phyloP scores from a whole-genome alignment of 1,139 yeast genomes.

The Nakaseomyces sp. region DNA sequence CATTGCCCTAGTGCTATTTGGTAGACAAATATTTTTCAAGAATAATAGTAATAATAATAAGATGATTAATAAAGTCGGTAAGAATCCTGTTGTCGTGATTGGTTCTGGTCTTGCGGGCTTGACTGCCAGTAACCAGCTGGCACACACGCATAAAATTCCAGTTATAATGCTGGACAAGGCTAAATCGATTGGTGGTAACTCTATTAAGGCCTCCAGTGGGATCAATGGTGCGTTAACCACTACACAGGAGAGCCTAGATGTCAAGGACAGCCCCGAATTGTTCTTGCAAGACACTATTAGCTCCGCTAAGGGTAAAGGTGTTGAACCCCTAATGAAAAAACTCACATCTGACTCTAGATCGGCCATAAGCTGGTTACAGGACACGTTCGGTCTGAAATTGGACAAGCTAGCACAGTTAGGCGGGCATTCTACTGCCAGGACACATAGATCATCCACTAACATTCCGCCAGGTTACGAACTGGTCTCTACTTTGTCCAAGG shows the following conservation, averaged over 20 bases:
- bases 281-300: slow-evolving; percentile 57
- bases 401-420: slow-evolving; percentile 60
- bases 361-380: slow-evolving; percentile 68
- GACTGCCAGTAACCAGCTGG: slow-evolving; percentile 60
- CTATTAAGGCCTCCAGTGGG: slow-evolving; percentile 76
- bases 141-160: slow-evolving; percentile 42
- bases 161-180: slow-evolving; percentile 57
- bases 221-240: slow-evolving; percentile 66
- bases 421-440: slow-evolving; percentile 66
- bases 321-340: slow-evolving; percentile 36
- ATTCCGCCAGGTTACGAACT: slow-evolving; percentile 74
- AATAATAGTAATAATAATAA: no score
- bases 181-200: slow-evolving; percentile 63
- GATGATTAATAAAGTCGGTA: slow-evolving; percentile 1
- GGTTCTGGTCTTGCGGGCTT: slow-evolving; percentile 81
- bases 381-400: slow-evolving; percentile 49
- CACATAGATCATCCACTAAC: slow-evolving; percentile 58
- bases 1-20: slow-evolving; percentile 3
- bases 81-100: slow-evolving; percentile 46
- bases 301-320: slow-evolving; percentile 57
- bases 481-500: slow-evolving; percentile 51
- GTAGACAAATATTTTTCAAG: slow-evolving; percentile 1
- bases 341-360: slow-evolving; percentile 39
- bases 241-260: slow-evolving; percentile 45
- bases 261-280: slow-evolving; percentile 47